phyloP scores from a whole-genome alignment of 164 flowering plant species.

The Vitis labrusca region DNA sequence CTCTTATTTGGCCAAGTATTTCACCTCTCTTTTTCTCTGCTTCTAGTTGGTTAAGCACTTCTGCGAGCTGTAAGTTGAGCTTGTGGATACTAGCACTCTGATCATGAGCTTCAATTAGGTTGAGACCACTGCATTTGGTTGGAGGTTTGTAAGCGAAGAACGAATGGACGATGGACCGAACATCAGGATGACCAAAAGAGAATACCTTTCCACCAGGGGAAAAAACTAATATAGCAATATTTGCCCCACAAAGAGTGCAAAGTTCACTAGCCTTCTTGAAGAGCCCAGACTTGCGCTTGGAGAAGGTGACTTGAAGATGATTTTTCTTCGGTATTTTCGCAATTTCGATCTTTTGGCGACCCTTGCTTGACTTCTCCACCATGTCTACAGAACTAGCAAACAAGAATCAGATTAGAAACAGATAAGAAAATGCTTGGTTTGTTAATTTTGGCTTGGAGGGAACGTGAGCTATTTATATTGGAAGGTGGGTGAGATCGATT shows the following conservation, averaged over 20 bases:
- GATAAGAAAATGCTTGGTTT: too few species aligned
- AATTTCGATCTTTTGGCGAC: slow-evolving; percentile 23
- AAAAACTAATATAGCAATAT: slow-evolving; percentile 2
- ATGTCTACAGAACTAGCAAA: not conserved
- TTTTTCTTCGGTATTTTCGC: slow-evolving; percentile 11
- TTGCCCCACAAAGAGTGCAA: slow-evolving; percentile 9
- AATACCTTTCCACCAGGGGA: slow-evolving; percentile 9
- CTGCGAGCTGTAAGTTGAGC: slow-evolving; percentile 2
- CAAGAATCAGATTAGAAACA: not conserved
- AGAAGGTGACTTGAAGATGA: slow-evolving; percentile 18
- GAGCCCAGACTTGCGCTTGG: slow-evolving; percentile 14
- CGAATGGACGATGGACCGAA: slow-evolving; percentile 1
- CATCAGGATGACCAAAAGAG: slow-evolving; percentile 13
- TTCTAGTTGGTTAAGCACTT: not conserved
- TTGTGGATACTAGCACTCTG: not conserved
- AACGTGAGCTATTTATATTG: too few species aligned
- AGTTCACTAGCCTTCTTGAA: slow-evolving; percentile 26
- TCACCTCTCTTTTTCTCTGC: slow-evolving; percentile 4
- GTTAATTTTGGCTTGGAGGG: too few species aligned
- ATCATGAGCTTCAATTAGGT: not conserved
- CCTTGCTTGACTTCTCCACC: slow-evolving; percentile 6
- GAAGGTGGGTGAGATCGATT: too few species aligned
- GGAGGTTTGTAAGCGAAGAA: slow-evolving; percentile 4
- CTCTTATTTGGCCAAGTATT: not conserved
- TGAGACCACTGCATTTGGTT: not conserved